Percentiles rank a stretch among this genome's conserved stretches.
These are phyloP conservation scores for Bremia lactucae DNA, from an alignment of 352 stramenopile species.

Conservation along the genomic window DNA sequence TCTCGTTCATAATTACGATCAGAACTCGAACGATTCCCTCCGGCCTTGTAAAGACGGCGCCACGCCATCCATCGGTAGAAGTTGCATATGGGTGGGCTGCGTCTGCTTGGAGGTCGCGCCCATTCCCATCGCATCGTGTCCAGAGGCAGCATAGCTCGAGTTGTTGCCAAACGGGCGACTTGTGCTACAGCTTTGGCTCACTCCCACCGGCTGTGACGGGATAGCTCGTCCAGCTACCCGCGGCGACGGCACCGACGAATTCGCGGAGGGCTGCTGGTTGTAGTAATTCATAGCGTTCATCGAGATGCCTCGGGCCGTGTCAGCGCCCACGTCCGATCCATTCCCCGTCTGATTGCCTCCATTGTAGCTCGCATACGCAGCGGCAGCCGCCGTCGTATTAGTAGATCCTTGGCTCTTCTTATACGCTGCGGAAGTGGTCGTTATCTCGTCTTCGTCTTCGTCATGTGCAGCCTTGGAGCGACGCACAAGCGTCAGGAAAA, in stretches of 20 bases:
- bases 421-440: constrained; percentile 22
- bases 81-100: constrained; percentile 16
- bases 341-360: constrained; percentile 11
- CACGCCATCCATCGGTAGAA: constrained; percentile 11
- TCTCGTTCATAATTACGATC: no score
- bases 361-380: constrained; percentile 26
- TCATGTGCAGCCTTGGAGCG: constrained; percentile 47
- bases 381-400: constrained; percentile 20
- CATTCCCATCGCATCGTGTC: constrained; percentile 4
- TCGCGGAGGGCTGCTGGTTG: constrained; percentile 36
- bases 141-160: constrained; percentile 9
- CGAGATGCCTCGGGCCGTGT: constrained; percentile 6
- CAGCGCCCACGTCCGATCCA: constrained; percentile 9
- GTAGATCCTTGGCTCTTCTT: constrained; percentile 24
- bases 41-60: constrained; percentile 17
- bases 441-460: constrained; percentile 54
- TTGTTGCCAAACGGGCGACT: constrained; percentile 5
- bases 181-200: constrained; percentile 8
- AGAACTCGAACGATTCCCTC: constrained; percentile 35
- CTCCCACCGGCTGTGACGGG: constrained; percentile 27
- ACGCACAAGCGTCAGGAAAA: constrained; percentile 67
- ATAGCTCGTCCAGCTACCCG: constrained; percentile 36
- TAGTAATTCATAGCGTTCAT: constrained; percentile 43
- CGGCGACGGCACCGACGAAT: constrained; percentile 28
- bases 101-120: constrained; percentile 6